Conservation (phyloP, 352 stramenopile genomes). For the Phytophthora syringae region DNA sequence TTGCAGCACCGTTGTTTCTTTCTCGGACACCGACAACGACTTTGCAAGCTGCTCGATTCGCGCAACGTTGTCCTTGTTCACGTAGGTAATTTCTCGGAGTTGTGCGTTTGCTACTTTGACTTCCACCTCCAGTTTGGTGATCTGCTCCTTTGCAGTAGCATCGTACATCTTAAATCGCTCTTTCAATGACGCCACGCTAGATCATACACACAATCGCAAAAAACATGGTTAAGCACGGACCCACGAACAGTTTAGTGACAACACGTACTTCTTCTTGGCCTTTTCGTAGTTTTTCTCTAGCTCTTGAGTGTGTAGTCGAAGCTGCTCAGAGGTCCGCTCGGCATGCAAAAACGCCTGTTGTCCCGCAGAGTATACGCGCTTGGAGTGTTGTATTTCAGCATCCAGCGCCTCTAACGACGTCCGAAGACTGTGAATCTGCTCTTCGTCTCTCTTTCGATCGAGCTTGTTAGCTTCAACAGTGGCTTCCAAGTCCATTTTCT, state of each 20-base stretch:
- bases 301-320: constrained; percentile 69
- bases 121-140: constrained; percentile 85
- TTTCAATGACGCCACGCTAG: constrained; percentile 63
- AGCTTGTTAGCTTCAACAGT: constrained; percentile 61
- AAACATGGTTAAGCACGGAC: neutral
- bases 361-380: constrained; percentile 77
- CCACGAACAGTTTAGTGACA: neutral
- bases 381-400: constrained; percentile 78
- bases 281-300: constrained; percentile 83
- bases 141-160: constrained; percentile 74
- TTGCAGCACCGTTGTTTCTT: constrained; percentile 55
- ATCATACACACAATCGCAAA: constrained; percentile 1
- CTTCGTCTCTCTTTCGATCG: constrained; percentile 66
- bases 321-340: constrained; percentile 71
- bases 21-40: constrained; percentile 51
- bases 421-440: constrained; percentile 73
- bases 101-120: constrained; percentile 75
- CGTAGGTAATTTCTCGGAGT: constrained; percentile 76
- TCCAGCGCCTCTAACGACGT: constrained; percentile 76
- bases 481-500: constrained; percentile 82
- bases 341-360: constrained; percentile 82
- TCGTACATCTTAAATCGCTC: constrained; percentile 85
- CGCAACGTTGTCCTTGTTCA: constrained; percentile 73
- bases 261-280: constrained; percentile 67
- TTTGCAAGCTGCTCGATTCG: constrained; percentile 70